Conservation (phyloP, 2,329 filamentous ascomycete species). For the Sporothrix brasiliensis region DNA sequence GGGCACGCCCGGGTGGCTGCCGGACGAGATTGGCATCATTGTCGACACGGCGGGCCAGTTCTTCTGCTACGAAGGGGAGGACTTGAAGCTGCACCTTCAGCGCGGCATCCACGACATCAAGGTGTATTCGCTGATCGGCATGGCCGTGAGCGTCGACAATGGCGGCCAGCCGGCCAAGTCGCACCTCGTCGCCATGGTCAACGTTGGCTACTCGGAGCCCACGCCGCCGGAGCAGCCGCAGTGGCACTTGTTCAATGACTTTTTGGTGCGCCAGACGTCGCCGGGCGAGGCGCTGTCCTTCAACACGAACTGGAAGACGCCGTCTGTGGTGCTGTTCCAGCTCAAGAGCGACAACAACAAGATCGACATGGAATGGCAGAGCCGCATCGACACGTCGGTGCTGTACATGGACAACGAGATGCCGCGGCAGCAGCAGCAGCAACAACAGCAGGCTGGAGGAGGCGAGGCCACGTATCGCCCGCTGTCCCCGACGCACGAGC, state of each 20-base stretch:
- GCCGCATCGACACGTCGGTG: conserved; percentile 78
- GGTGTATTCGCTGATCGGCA: conserved; percentile 87
- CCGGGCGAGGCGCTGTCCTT: conserved; percentile 83
- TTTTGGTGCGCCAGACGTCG: conserved; percentile 77
- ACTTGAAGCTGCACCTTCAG: conserved; percentile 78
- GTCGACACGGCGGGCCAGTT: conserved; percentile 82
- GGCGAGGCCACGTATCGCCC: conserved; percentile 61
- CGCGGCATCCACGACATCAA: conserved; percentile 77
- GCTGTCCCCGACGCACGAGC: conserved; percentile 62
- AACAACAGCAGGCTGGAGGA: not conserved
- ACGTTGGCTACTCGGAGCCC: conserved; percentile 70
- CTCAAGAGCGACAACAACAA: conserved; percentile 77
- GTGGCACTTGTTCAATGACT: conserved; percentile 98
- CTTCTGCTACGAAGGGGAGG: conserved; percentile 91
- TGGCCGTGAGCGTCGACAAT: conserved; percentile 87
- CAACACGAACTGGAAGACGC: conserved; percentile 88
- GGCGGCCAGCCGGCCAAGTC: conserved; percentile 77
- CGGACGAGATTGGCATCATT: conserved; percentile 90
- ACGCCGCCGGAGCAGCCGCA: conserved; percentile 64
- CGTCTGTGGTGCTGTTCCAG: conserved; percentile 86
- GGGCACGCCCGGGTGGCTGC: conserved; percentile 87
- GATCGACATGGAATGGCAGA: conserved; percentile 85
- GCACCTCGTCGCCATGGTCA: conserved; percentile 88
- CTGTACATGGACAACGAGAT: conserved; percentile 69
- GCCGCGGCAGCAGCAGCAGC: not conserved